Evolutionary conservation across 192 early-diverging fungal species (phyloP).

Genomic region (Jimgerdemannia flammicorona): DNA sequence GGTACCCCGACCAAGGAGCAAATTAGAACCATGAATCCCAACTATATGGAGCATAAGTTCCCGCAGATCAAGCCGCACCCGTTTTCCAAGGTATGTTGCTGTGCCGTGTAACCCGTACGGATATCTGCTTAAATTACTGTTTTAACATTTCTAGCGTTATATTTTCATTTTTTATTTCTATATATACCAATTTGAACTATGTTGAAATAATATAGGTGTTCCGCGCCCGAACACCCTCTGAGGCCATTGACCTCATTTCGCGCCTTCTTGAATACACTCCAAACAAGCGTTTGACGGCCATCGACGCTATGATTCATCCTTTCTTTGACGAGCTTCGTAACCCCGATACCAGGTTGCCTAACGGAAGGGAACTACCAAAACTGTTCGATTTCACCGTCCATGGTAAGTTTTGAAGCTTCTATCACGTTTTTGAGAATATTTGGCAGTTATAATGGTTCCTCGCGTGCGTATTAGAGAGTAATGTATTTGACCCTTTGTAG

Average conservation of each 20-base stretch:
- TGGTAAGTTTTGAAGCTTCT: conserved; percentile 42
- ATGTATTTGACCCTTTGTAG: too few species aligned
- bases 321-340: conserved; percentile 98
- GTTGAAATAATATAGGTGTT: conserved; percentile 59
- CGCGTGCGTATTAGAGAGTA: too few species aligned
- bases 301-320: conserved; percentile 89
- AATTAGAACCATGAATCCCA: conserved; percentile 96
- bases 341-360: conserved; percentile 77
- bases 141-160: too few species aligned
- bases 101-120: too few species aligned
- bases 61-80: conserved; percentile 95
- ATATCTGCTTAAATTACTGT: too few species aligned
- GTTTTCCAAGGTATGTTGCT: conserved; percentile 74
- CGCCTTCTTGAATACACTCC: conserved; percentile 93
- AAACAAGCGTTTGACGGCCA: conserved; percentile 69
- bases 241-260: conserved; percentile 84
- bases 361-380: conserved; percentile 78
- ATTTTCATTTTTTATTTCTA: too few species aligned
- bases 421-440: background rate
- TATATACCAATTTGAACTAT: background rate
- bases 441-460: too few species aligned
- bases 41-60: conserved; percentile 98
- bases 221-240: conserved; percentile 73
- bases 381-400: conserved; percentile 88
- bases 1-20: conserved; percentile 96